A percentile compares a stretch with the other conserved stretches of the same genome.
These are phyloP conservation scores for Friedmanniomyces endolithicus DNA, from an alignment of 495 filamentous ascomycete species.

Conservation along the genomic window DNA sequence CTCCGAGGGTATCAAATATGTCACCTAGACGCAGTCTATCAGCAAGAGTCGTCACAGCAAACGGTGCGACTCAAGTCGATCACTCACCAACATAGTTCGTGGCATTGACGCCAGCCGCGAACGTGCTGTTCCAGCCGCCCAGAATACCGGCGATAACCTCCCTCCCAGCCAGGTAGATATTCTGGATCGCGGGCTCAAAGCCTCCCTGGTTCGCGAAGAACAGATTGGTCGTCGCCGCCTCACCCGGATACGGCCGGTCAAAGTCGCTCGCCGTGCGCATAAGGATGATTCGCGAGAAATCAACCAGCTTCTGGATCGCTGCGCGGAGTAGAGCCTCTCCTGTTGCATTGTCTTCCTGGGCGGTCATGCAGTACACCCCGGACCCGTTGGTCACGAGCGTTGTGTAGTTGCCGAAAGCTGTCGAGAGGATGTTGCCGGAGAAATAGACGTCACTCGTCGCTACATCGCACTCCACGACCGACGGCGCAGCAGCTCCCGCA, in stretches of 20 bases:
- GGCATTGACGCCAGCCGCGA: slow-evolving; percentile 45
- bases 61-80: not conserved
- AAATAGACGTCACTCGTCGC: slow-evolving; percentile 64
- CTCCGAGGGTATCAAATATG: slow-evolving; percentile 13
- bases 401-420: slow-evolving; percentile 55
- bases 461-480: slow-evolving; percentile 53
- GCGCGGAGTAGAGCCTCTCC: slow-evolving; percentile 56
- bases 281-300: slow-evolving; percentile 53
- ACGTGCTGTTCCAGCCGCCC: slow-evolving; percentile 45
- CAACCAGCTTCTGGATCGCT: slow-evolving; percentile 41
- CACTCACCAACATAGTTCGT: slow-evolving; percentile 58
- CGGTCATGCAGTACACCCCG: slow-evolving; percentile 55
- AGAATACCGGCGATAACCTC: slow-evolving; percentile 57
- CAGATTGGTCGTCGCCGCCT: slow-evolving; percentile 43
- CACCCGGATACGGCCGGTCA: slow-evolving; percentile 51
- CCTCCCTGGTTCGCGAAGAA: slow-evolving; percentile 46
- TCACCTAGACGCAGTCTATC: not conserved
- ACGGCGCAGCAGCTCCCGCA: slow-evolving; percentile 40
- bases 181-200: slow-evolving; percentile 44
- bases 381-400: slow-evolving; percentile 53
- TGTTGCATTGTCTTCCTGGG: slow-evolving; percentile 65
- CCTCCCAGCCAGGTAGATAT: slow-evolving; percentile 55
- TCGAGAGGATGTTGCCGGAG: slow-evolving; percentile 46
- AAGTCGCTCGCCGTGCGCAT: slow-evolving; percentile 67
- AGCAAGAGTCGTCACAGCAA: not conserved